Base-by-base conservation (phyloP, 345 rosid genomes). In the Cardamine chenopodiifolia region DNA sequence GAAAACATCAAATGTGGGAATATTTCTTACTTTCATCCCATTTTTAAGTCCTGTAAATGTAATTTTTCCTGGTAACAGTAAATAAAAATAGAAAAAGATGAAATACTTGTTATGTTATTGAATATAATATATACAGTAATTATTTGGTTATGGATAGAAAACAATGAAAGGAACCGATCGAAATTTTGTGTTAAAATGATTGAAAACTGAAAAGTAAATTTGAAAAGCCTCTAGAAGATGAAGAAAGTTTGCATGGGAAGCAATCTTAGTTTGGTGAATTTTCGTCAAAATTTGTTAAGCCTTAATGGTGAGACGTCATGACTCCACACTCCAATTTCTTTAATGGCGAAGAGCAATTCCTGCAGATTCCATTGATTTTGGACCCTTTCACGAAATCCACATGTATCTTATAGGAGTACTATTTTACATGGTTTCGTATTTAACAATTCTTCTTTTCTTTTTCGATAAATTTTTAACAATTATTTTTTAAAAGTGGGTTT, bases 231-330 rank as follows among this genome's bases (percentile, higher is more conserved):
- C 75, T 63, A 76, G 80, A 76, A 70, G 80, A 56, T 19, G 61
- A 49, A 66, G 72, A 78, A 78, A 66, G 72, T 65, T 78, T 78
- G 77, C 77, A 65, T 78, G 81, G 62, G 81, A 78, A 78, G 81
- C 81, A 78, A 78, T 71, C 40, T 31, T 34, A 78, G 73, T 71
- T 78, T 77, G 81, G 81, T 77, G 81, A 59, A 39, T 78, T 77
- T 70, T 77, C 73, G 81, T 78, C 81, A 71, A 50, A 78, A 58
- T 71, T 71, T 77, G 67, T 77, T 66, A 71, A 40, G 77, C 39
- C 68, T 55, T 50, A 58, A 77, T 71, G 80, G 80, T 77, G 71
- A 77, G 67, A 71, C 57, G 80, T 77, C 80, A 71, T 57, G 72
- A 64, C 72, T 68, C 45, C 62, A 49, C 73, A 22, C 62, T 68